phyloP scores from a whole-genome alignment of 2,329 filamentous ascomycete genomes.

The Trichophyton rubrum region DNA sequence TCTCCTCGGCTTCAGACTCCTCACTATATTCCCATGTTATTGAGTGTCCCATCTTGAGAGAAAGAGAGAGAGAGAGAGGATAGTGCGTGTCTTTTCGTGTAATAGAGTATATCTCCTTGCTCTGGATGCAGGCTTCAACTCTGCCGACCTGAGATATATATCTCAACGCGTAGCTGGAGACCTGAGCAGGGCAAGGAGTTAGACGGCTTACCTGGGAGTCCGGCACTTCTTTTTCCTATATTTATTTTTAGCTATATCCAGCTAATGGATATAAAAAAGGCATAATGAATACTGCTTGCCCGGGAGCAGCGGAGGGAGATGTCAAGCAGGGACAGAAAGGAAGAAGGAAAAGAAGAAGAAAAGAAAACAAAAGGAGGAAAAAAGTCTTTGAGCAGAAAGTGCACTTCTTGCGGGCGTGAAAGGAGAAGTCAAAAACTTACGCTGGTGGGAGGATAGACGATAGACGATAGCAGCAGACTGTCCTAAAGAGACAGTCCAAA shows the following conservation, averaged over 20 bases:
- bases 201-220: slow-evolving; percentile 1
- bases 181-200: neutral
- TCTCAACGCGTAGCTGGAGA: neutral
- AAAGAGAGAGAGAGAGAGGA: too few species aligned
- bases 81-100: neutral
- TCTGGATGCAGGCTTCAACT: neutral
- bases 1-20: slow-evolving; percentile 11
- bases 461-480: neutral
- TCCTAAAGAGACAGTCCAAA: neutral
- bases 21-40: slow-evolving; percentile 13
- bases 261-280: neutral
- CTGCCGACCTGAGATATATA: neutral
- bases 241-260: neutral
- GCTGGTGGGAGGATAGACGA: neutral
- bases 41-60: slow-evolving; percentile 9
- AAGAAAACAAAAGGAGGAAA: neutral
- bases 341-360: neutral
- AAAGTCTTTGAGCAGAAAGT: neutral
- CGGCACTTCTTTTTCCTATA: neutral
- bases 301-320: neutral
- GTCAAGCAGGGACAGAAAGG: neutral
- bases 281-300: neutral
- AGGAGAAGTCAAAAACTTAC: neutral
- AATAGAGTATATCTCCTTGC: neutral
- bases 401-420: neutral